Base-by-base conservation (phyloP, 2,329 filamentous ascomycete species). In the Penicillium sp. region DNA sequence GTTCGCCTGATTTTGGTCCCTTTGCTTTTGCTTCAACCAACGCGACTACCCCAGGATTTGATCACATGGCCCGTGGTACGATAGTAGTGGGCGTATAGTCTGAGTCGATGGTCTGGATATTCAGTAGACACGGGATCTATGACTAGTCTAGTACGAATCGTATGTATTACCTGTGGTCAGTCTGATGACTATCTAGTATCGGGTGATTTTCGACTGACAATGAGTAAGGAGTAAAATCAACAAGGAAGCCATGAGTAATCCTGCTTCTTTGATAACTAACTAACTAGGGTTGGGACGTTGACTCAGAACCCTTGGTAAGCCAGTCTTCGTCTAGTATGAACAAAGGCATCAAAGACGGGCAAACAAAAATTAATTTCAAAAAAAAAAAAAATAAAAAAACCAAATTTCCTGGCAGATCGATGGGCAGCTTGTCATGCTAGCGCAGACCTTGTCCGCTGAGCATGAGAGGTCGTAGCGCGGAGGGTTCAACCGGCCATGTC, bases 391-490 rank as follows among this genome's bases (percentile, higher is more conserved):
- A 31, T 27, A 4, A 24, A 24, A 24, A 24, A 24, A 24, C 1
- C 3, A 22, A 22, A 22, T 4, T 22, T 22, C 22, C 22, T 22
- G 9, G 31, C 31, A 31, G 46, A 35, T 49, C 31, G 43, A 31
- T 46, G 7, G 43, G 10, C 46, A 35, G 27, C 46, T 46, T 46
- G 46, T 35, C 31, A 13, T 49, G 31, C n/a, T 49, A 49, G 46
- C 46, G 46, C 46, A 14, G 46, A 49, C 46, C 46, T 49, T 49
- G 46, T 49, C 27, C 35, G 46, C 46, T 49, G 46, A 31, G 22
- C 2, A 14, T 31, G 16, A 31, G 18, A 14, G n/a, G 14, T 46
- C 14, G 24, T 24, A 49, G 46, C n/a, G 31, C n/a, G 10, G 14
- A 44, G 41, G 22, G 22, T 31, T 18, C 24, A 40, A 40, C 11